Evolutionary conservation across 495 filamentous ascomycete species (phyloP), one percentile per base, ranked within the genome.

Genomic region (Podospora pseudopauciseta): DNA sequence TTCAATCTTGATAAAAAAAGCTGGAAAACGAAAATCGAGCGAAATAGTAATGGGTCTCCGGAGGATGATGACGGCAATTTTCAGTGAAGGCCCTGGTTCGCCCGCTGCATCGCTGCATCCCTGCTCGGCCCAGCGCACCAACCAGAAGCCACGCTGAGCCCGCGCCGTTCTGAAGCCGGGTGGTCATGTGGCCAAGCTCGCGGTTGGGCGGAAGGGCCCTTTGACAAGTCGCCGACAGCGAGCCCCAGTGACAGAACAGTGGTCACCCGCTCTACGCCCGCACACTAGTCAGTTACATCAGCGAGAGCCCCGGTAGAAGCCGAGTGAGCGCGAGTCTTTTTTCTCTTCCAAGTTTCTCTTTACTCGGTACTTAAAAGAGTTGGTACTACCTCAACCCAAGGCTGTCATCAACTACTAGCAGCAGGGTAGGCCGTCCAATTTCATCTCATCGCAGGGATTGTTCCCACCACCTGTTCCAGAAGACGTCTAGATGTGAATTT

Each of bases 11-110:
- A 63, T 66, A 66, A 66, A 68, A 70, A 63, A 55, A 39, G 63
- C 66, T 68, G 58, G 54, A 62, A 55, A 58, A 58, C n/a, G 23
- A 20, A 58, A 58, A 58, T 49, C 9, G 55, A 58, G n/a, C n/a
- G n/a, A 19, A 58, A 58, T 58, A 0, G 39, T 49, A 58, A 19
- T 58, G 55, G 55, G n/a, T 9, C 49, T 13, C 27, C 67, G 61
- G 70, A 66, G 66, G 63, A 53, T 39, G 69, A 71, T 68, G 69
- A 71, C 69, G 69, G 69, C 69, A 71, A 71, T 68, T 71, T 71
- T 71, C 66, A 7, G 23, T 15, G 59, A 44, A 53, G 23, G 32
- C 62, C 57, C 30, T 32, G 30, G 30, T 32, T 32, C 30, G 30
- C 30, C 30, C 7, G 30, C 30, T 53, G 34, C 23, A 55, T 58